Percentiles rank a stretch among this genome's conserved stretches.
Evolutionary conservation across 2,329 filamentous ascomycete species (phyloP).

Genomic region (Fusarium miscanthi): DNA sequence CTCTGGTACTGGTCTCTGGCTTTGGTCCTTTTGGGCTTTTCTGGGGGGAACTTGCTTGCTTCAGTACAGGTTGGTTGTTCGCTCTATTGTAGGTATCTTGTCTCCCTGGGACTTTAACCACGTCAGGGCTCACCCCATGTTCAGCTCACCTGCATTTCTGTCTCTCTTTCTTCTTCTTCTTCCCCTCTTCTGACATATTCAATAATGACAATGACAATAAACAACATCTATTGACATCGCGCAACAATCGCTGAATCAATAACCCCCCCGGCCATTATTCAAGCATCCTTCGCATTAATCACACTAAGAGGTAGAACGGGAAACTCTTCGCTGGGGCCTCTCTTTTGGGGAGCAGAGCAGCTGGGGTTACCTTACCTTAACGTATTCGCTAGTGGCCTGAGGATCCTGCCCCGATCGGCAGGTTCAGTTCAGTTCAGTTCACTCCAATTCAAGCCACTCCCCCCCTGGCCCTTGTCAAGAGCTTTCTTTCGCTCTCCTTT

Average conservation of each 20-base stretch:
- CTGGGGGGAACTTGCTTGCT: slow-evolving; percentile 21
- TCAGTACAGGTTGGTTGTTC: neutral
- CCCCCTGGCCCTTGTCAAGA: slow-evolving; percentile 45
- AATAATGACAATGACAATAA: slow-evolving; percentile 8
- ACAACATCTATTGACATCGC: neutral
- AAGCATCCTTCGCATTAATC: slow-evolving; percentile 31
- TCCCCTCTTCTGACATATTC: slow-evolving; percentile 6
- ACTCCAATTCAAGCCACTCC: slow-evolving; percentile 46
- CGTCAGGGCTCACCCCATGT: slow-evolving; percentile 34
- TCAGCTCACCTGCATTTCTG: slow-evolving; percentile 35
- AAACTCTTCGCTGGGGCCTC: slow-evolving; percentile 39
- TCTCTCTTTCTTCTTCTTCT: slow-evolving; percentile 22
- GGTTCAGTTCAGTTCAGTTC: slow-evolving; percentile 41
- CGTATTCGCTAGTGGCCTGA: slow-evolving; percentile 46
- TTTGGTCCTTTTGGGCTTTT: slow-evolving; percentile 30
- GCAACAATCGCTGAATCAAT: slow-evolving; percentile 15
- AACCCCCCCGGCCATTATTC: neutral
- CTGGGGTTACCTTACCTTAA: slow-evolving; percentile 11
- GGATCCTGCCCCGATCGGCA: slow-evolving; percentile 51
- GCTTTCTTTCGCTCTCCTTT: slow-evolving; percentile 52
- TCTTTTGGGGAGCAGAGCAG: slow-evolving; percentile 22
- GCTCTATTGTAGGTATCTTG: neutral
- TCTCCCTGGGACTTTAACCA: slow-evolving; percentile 27
- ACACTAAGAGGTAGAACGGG: slow-evolving; percentile 28
- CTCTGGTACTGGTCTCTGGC: slow-evolving; percentile 17